Evolutionary conservation across 371 early-diverging fungal species (phyloP).

Genomic region (Mortierella sp.): DNA sequence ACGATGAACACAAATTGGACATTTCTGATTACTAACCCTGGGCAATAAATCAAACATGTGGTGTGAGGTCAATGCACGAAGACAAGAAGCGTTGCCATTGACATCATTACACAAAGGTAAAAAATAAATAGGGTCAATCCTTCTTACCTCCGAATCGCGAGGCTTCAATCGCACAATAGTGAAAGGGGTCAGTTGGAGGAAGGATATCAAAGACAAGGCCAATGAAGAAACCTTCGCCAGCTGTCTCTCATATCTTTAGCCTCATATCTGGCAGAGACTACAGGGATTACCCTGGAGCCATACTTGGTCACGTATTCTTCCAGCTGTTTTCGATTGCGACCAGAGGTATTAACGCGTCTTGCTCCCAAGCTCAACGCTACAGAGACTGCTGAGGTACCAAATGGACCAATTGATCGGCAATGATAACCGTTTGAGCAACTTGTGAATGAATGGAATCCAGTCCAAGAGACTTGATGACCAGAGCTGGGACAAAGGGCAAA

Average conservation of each 20-base stretch:
- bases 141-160: conserved; percentile 13
- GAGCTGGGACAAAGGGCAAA: conserved; percentile 45
- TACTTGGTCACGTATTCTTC: conserved; percentile 23
- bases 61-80: background rate
- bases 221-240: conserved; percentile 27
- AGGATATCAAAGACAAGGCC: conserved; percentile 39
- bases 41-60: too few relatives aligned
- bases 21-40: background rate
- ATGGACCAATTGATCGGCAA: conserved; percentile 39
- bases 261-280: conserved; percentile 23
- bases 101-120: too few relatives aligned
- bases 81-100: background rate
- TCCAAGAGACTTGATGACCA: conserved; percentile 30
- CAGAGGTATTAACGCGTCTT: conserved; percentile 33
- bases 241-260: conserved; percentile 28
- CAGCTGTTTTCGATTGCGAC: conserved; percentile 25
- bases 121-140: background rate
- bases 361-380: conserved; percentile 41
- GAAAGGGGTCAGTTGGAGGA: conserved; percentile 23
- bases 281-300: conserved; percentile 30
- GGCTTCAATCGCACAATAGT: conserved; percentile 18
- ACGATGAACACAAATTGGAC: background rate
- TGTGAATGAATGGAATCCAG: conserved; percentile 20
- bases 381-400: conserved; percentile 27
- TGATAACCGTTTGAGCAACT: conserved; percentile 35